Conservation (phyloP, 1,284 basidiomycete genomes). For the Rhodofomes roseus region DNA sequence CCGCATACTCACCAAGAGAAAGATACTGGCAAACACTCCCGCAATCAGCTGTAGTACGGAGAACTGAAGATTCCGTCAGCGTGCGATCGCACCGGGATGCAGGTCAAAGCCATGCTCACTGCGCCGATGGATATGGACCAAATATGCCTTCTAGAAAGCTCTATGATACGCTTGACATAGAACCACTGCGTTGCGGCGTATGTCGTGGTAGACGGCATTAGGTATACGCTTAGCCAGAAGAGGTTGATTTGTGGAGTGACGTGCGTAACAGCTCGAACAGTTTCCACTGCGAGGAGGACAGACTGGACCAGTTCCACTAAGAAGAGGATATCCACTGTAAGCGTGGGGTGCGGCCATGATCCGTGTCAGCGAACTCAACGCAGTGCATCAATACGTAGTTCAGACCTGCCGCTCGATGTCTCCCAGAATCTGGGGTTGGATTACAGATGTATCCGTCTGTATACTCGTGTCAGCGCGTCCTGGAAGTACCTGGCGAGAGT, state of each 20-base stretch:
- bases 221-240: neutral
- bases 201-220: neutral
- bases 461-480: neutral
- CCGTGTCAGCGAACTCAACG: too few species aligned
- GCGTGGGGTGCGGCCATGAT: neutral
- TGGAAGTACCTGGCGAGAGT: too few species aligned
- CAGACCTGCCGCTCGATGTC: neutral
- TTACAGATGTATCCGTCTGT: neutral
- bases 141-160: neutral
- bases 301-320: neutral
- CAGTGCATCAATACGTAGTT: neutral
- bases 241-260: neutral
- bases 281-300: neutral
- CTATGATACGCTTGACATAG: neutral
- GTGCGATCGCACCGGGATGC: neutral
- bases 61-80: neutral
- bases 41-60: neutral
- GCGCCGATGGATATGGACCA: neutral
- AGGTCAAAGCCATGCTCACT: neutral
- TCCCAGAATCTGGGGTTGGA: neutral
- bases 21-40: neutral
- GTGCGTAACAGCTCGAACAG: neutral
- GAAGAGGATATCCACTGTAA: neutral
- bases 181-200: neutral
- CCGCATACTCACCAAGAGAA: neutral